phyloP scores from a whole-genome alignment of 116 monocot species.

The Zostera marina region DNA sequence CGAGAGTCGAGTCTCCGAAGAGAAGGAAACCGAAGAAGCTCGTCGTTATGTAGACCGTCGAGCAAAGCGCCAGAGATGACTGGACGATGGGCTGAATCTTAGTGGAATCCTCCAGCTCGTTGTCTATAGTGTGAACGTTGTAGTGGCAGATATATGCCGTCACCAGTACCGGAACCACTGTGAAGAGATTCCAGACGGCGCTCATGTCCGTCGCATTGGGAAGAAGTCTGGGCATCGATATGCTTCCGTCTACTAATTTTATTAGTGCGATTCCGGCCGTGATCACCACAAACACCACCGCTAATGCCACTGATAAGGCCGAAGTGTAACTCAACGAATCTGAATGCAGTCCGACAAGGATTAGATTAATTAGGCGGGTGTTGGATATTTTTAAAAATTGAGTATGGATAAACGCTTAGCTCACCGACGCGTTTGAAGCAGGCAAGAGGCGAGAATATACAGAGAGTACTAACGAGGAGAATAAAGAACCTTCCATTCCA shows the following conservation, averaged over 20 bases:
- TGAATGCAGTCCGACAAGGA: slow-evolving; percentile 6
- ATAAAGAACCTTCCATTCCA: slow-evolving; percentile 65
- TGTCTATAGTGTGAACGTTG: slow-evolving; percentile 53
- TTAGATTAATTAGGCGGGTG: neutral
- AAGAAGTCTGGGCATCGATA: slow-evolving; percentile 35
- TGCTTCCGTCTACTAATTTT: slow-evolving; percentile 34
- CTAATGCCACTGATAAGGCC: slow-evolving; percentile 52
- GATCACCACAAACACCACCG: slow-evolving; percentile 50
- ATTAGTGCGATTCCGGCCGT: slow-evolving; percentile 49
- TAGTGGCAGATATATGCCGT: slow-evolving; percentile 73
- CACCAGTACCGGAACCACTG: slow-evolving; percentile 45
- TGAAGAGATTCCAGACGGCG: slow-evolving; percentile 51
- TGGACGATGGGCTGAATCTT: slow-evolving; percentile 36
- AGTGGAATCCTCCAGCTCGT: slow-evolving; percentile 42
- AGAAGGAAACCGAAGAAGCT: slow-evolving; percentile 62
- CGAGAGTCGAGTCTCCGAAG: slow-evolving; percentile 55
- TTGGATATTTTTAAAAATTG: no score
- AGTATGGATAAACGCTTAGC: neutral
- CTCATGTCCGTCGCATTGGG: slow-evolving; percentile 29
- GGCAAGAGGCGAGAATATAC: slow-evolving; percentile 58
- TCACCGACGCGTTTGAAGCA: slow-evolving; percentile 79
- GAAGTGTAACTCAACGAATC: slow-evolving; percentile 61
- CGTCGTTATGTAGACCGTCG: slow-evolving; percentile 40
- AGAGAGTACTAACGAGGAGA: slow-evolving; percentile 57
- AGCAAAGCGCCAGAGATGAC: slow-evolving; percentile 44